A percentile compares a stretch with the other conserved stretches of the same genome.
Conservation (phyloP, 495 filamentous ascomycete species). For the Trichoderma orchidacearum region DNA sequence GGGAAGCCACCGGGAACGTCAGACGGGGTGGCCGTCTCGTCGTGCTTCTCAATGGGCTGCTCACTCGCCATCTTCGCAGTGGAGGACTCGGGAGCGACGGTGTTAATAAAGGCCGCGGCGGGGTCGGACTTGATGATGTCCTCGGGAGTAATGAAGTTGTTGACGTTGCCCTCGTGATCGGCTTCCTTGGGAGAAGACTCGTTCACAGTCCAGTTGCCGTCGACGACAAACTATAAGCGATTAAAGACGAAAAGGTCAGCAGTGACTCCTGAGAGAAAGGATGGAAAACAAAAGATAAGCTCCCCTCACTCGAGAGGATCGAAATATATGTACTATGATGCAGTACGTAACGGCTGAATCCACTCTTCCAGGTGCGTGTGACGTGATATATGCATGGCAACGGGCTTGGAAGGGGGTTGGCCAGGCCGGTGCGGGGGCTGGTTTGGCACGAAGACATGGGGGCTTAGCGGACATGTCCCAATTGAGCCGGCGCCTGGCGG, state of each 20-base stretch:
- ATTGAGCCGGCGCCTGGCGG: not conserved
- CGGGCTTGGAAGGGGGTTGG: not conserved
- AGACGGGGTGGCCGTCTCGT: slow-evolving; percentile 5
- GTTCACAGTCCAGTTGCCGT: slow-evolving; percentile 75
- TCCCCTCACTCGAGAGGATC: not conserved
- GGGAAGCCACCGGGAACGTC: slow-evolving; percentile 68
- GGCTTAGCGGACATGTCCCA: not conserved
- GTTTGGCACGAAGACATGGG: not conserved
- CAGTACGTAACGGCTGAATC: not conserved
- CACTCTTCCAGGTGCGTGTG: not conserved
- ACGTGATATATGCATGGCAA: slow-evolving; percentile 1
- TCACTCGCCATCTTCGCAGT: slow-evolving; percentile 56
- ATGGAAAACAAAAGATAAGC: not conserved
- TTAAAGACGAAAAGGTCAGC: not conserved
- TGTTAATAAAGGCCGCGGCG: slow-evolving; percentile 45
- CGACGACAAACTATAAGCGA: slow-evolving; percentile 68
- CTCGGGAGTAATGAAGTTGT: slow-evolving; percentile 74
- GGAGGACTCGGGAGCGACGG: slow-evolving; percentile 57
- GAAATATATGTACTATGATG: slow-evolving; percentile 1
- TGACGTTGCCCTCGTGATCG: slow-evolving; percentile 65
- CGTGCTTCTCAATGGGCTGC: slow-evolving; percentile 44
- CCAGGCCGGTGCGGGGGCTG: not conserved
- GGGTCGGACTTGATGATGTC: slow-evolving; percentile 42
- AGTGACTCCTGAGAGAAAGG: too few relatives aligned
- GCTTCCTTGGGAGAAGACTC: slow-evolving; percentile 62